Base-by-base conservation (phyloP, 169 alveolate genomes). In the Plasmodium cynomolgi region DNA sequence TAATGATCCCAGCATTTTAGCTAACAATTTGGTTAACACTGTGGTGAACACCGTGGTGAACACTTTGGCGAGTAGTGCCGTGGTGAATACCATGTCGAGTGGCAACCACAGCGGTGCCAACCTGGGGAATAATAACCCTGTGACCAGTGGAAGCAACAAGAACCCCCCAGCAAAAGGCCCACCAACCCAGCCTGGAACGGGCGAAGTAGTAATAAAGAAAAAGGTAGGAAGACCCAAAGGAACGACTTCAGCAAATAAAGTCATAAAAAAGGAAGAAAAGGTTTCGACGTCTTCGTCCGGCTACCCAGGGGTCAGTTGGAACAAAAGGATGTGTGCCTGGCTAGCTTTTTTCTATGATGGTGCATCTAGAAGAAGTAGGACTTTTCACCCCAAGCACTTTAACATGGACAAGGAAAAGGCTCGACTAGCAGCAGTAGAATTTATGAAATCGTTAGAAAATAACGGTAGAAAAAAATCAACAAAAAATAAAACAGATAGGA, bases 251-350 rank as follows among this genome's bases (percentile, higher is more conserved):
- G 81, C 83, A 62, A 90, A 79, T 23, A 90, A 90, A 62, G 75
- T 80, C 1, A 54, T 90, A 71, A 90, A 90, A 90, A 90, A 90
- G 29, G 94, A 90, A 90, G 94, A 90, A 81, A 90, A 81, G 62
- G 84, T 80, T 56, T 81, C 94, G 6, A 81, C 96, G 13, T 93
- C 97, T 81, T 95, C 97, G 15, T 95, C 97, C 17, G 98, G 98
- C 1, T 97, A 88, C 84, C 98, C 98, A 3, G 98, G 98, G 6
- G 98, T 97, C 33, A 96, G 98, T 93, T 97, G 98, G 98, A 97
- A 97, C 85, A 96, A 95, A 72, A 74, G 98, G 8, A 97, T 97
- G 98, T 96, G 97, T 31, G 98, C 98, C 11, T 97, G 98, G 98
- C 83, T 97, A 71, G 96, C 98, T 34, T 97, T 97, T 91, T 97